Base-by-base conservation (phyloP, 331 rosid species). In the Dryas integrifolia region DNA sequence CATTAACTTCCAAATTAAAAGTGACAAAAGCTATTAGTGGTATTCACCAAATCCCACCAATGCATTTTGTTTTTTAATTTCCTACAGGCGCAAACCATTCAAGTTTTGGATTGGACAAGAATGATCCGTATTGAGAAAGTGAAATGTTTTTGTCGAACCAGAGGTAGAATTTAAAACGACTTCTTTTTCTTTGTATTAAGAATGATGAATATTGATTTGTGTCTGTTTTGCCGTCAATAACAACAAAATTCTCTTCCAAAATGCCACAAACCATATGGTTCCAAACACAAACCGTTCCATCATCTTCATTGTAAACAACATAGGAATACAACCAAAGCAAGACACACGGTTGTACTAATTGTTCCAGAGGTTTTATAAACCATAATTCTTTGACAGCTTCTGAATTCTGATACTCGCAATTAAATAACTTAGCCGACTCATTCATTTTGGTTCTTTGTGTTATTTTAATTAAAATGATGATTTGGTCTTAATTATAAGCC, bases 351-450 rank as follows among this genome's bases (percentile, higher is more conserved):
- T 30, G 35, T 30, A 1, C 35, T 30, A 24, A 48, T 48, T 67
- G 52, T 58, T 65, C 26, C 39, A 13, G 35, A 38, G 18, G 18
- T 44, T 69, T 76, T 50, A 61, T 49, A 41, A 69, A 51, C 69
- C 80, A 18, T 24, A 41, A 61, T 39, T 69, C 57, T 24, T 60
- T 50, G 77, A 48, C 61, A 64, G 47, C 35, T 30, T 30, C 35
- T 30, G 3, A 30, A 30, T 47, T 51, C 63, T 59, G 67, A 52
- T 76, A n/a, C 59, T 59, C 61, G 67, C 56, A 10, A 21, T 21
- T 21, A 21, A 50, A 26, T 1, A 65, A 76, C 67, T 49, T 49
- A 15, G 74, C 80, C 58, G 46, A 64, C 80, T 41, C 12, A 76
- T 59, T 30, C 35, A 30, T 30, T 30, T 30, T 58, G 75, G 48